phyloP scores from a whole-genome alignment of 75 land plant species.

The Pinus tabuliformis region DNA sequence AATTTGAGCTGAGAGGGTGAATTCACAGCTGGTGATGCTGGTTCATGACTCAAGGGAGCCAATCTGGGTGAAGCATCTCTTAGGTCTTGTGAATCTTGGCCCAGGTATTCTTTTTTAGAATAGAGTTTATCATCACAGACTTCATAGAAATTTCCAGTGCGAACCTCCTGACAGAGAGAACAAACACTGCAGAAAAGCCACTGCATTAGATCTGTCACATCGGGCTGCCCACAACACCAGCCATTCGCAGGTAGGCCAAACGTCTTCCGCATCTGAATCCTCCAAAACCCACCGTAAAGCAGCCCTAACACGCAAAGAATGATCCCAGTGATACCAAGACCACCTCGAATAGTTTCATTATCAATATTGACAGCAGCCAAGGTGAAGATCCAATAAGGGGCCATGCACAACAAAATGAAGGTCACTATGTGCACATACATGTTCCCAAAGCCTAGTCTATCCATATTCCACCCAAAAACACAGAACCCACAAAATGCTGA shows the following conservation, averaged over 20 bases:
- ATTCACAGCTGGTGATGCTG: background rate
- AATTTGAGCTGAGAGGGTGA: background rate
- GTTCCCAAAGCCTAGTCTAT: conserved; percentile 91
- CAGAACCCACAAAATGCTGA: conserved; percentile 68
- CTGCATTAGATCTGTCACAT: conserved; percentile 68
- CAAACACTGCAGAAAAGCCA: conserved; percentile 90
- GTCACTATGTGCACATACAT: conserved; percentile 86
- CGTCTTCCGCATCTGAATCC: conserved; percentile 78
- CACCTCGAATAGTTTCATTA: conserved; percentile 42
- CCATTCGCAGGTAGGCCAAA: conserved; percentile 57
- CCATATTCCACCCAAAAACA: conserved; percentile 96
- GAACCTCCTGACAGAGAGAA: conserved; percentile 89
- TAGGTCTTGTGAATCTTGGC: too few relatives aligned
- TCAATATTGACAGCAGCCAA: conserved; percentile 74
- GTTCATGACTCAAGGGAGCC: conserved; percentile 6
- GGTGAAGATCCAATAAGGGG: conserved; percentile 76
- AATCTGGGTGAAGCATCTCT: background rate
- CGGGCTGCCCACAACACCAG: conserved; percentile 57
- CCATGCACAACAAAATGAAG: conserved; percentile 71
- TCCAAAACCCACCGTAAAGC: conserved; percentile 91
- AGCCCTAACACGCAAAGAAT: conserved; percentile 75
- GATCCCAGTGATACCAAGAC: conserved; percentile 49
- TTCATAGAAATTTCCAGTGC: conserved; percentile 73
- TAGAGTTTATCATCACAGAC: conserved; percentile 53
- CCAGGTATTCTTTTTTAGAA: background rate